Conservation (phyloP, 192 early-diverging fungal species). For the Funneliformis geosporum region DNA sequence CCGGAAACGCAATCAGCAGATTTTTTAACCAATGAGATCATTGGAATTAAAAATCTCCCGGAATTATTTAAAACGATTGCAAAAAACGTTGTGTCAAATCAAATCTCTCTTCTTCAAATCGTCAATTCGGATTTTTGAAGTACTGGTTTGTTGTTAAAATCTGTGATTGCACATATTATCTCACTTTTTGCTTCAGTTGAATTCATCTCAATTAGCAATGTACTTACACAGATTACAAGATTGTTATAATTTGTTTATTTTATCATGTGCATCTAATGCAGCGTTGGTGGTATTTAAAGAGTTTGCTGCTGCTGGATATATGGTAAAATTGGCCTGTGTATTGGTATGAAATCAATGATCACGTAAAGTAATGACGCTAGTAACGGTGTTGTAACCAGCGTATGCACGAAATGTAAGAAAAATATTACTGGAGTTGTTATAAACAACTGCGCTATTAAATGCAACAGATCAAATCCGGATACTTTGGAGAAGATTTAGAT, state of each 20-base stretch:
- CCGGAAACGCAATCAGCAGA: neutral
- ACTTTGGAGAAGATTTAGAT: neutral
- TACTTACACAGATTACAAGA: conserved; percentile 17
- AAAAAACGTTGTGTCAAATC: neutral
- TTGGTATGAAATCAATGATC: conserved; percentile 23
- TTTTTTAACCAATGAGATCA: conserved; percentile 3
- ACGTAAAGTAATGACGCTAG: neutral
- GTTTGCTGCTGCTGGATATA: neutral
- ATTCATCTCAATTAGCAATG: conserved; percentile 21
- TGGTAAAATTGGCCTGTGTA: conserved; percentile 12
- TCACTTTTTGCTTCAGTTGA: conserved; percentile 10
- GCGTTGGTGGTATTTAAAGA: conserved; percentile 1
- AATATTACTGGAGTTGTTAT: neutral
- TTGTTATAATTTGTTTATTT: neutral
- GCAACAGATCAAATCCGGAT: conserved; percentile 7
- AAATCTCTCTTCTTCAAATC: conserved; percentile 1
- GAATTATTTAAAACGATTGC: neutral
- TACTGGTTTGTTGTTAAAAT: conserved; percentile 22
- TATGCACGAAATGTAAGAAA: neutral
- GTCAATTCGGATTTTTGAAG: neutral
- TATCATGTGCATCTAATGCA: conserved; percentile 1
- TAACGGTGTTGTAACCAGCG: neutral
- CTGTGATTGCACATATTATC: conserved; percentile 26
- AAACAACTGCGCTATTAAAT: neutral
- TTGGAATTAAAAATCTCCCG: neutral